These are phyloP conservation scores for Colletotrichum navitas DNA, from an alignment of 2,329 filamentous ascomycete genomes.

Conservation along the genomic window DNA sequence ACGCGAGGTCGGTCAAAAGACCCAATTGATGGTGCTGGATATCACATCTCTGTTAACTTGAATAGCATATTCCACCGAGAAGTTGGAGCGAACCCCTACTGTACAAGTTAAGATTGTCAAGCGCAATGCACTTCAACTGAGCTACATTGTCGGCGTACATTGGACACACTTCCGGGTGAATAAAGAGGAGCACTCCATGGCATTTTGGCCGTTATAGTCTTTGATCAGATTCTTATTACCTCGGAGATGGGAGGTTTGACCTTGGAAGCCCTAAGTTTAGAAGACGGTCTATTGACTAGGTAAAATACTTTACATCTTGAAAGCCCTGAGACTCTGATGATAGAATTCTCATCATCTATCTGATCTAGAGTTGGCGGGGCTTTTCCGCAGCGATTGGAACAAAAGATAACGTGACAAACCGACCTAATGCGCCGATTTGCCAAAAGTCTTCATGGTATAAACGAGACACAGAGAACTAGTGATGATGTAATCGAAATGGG, in stretches of 20 bases:
- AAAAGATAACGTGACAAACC: too few species aligned
- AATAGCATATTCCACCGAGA: constrained; percentile 6
- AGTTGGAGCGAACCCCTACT: neutral
- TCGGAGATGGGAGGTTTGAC: neutral
- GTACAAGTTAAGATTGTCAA: neutral
- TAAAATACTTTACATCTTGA: too few species aligned
- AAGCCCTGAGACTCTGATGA: too few species aligned
- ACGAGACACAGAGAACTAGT: too few species aligned
- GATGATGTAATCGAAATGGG: neutral
- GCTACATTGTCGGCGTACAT: neutral
- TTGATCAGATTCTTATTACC: neutral
- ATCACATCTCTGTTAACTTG: neutral
- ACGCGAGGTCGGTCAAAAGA: constrained; percentile 26
- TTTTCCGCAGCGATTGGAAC: neutral
- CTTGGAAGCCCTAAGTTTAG: neutral
- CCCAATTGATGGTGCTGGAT: neutral
- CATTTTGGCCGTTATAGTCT: neutral
- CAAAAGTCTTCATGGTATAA: too few species aligned
- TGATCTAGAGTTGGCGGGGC: neutral
- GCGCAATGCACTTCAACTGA: constrained; percentile 3
- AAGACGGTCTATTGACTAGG: neutral
- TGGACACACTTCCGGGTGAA: neutral
- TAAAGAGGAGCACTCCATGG: constrained; percentile 8
- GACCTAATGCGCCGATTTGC: neutral
- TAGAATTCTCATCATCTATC: neutral